phyloP scores from a whole-genome alignment of 352 stramenopile species.

The Pythium chondricola region DNA sequence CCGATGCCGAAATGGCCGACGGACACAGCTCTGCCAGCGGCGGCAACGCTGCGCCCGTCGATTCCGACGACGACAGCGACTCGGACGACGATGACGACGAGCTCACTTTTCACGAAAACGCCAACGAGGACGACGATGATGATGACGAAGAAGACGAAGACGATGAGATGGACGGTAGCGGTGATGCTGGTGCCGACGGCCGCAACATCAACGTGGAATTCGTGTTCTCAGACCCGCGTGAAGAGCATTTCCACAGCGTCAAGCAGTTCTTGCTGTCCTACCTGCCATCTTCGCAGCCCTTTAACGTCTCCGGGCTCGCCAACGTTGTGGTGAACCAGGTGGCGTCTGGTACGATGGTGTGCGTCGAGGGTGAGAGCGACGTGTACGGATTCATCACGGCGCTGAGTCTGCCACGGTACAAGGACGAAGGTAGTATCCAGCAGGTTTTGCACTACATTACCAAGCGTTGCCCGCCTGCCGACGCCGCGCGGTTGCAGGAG shows the following conservation, averaged over 20 bases:
- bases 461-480: constrained; percentile 56
- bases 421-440: constrained; percentile 46
- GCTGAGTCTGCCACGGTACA: constrained; percentile 54
- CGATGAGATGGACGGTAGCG: constrained; percentile 34
- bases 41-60: not conserved
- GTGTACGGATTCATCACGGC: constrained; percentile 85
- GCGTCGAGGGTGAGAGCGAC: constrained; percentile 68
- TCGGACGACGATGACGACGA: constrained; percentile 50
- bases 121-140: constrained; percentile 30
- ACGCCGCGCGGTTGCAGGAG: constrained; percentile 46
- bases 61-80: constrained; percentile 27
- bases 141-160: constrained; percentile 59
- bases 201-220: constrained; percentile 74
- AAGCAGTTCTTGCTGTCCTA: constrained; percentile 80
- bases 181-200: not conserved
- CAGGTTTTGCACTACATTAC: constrained; percentile 74
- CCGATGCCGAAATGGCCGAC: constrained; percentile 25
- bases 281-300: constrained; percentile 64
- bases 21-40: not conserved
- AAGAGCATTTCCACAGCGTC: constrained; percentile 82
- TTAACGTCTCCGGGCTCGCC: constrained; percentile 77
- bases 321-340: constrained; percentile 73
- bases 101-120: constrained; percentile 44
- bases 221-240: constrained; percentile 73
- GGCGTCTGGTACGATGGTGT: constrained; percentile 72